phyloP scores from a whole-genome alignment of 352 stramenopile species.

The Pythium sp. region DNA sequence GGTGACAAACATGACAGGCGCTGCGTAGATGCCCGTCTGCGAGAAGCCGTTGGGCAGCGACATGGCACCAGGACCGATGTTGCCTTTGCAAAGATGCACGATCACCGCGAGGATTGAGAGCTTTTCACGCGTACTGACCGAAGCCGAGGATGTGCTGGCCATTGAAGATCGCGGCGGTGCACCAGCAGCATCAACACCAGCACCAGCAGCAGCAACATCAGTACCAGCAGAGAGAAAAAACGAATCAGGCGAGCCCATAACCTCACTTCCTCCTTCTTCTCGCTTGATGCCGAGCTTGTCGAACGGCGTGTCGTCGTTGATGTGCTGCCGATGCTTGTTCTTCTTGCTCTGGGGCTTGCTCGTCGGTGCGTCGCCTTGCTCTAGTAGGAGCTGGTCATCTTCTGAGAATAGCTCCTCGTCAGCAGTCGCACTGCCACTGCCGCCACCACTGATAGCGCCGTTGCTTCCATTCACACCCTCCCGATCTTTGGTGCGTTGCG shows the following conservation, averaged over 20 bases:
- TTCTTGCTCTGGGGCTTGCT: not conserved
- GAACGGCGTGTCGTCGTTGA: not conserved
- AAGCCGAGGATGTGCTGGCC: not conserved
- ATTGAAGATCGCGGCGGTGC: not conserved
- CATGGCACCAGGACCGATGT: slow-evolving; percentile 77
- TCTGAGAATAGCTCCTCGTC: slow-evolving; percentile 7
- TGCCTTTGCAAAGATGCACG: slow-evolving; percentile 73
- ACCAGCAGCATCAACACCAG: not conserved
- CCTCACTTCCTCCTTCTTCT: not conserved
- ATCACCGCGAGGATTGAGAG: slow-evolving; percentile 53
- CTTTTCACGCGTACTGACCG: slow-evolving; percentile 28
- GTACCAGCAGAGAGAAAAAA: not conserved
- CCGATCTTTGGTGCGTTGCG: not conserved
- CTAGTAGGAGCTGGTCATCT: slow-evolving; percentile 6
- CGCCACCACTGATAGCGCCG: not conserved
- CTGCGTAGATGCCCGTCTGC: slow-evolving; percentile 62
- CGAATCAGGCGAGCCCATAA: not conserved
- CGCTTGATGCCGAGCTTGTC: not conserved
- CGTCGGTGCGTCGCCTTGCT: not conserved
- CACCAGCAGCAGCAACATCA: not conserved
- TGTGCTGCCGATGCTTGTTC: not conserved
- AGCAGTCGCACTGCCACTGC: not conserved
- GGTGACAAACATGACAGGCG: slow-evolving; percentile 55
- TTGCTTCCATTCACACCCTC: not conserved
- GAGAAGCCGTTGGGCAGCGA: slow-evolving; percentile 77